Base-by-base conservation (phyloP, 2,329 filamentous ascomycete species). In the Microdochium paspali region DNA sequence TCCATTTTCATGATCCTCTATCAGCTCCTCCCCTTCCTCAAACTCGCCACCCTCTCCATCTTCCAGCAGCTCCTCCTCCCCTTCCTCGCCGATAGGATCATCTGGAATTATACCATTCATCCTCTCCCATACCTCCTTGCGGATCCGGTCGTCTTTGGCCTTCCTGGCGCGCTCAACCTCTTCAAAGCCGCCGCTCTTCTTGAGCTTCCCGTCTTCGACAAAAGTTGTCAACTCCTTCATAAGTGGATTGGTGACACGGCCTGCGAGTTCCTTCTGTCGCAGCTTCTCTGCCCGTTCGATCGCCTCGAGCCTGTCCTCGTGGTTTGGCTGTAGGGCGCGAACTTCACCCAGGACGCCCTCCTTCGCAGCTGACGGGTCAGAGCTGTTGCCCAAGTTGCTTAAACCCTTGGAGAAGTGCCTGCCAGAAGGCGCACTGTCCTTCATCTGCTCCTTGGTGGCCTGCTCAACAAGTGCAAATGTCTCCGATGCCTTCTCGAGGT, bases 231-330 rank as follows among this genome's bases (percentile, higher is more conserved):
- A 77, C 65, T 98, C 93, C 56, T 87, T 87, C 63, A 87, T 88
- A 60, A 98, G 84, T 25, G 77, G 74, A 56, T 88, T 87, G 30
- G 84, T 87, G 24, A 74, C 75, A 2, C 93, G 79, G 52, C 73
- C 84, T 62, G 88, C 86, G 1, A 98, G 76, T 62, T 98, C 93
- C 61, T 88, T 90, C 65, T 93, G 87, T 21, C 93, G 78, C 7
- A 90, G 76, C 69, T 90, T 93, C 68, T 97, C 93, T 0, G 93
- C 93, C n/a, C 93, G 82, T 65, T 97, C 90, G 55, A 98, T 98
- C 30, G 93, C 93, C 66, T 97, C 93, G 0, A 98, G 74, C 30
- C 93, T 79, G 56, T 87, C 82, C 65, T 96, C 90, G 64, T 98
- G 93, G 60, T 98, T 97, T 1, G 91, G 90, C 61, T 93, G 87